A percentile compares a stretch with the other conserved stretches of the same genome.
Evolutionary conservation across 176 grass and related monocot species (phyloP).

Genomic region (Stipa capillata): DNA sequence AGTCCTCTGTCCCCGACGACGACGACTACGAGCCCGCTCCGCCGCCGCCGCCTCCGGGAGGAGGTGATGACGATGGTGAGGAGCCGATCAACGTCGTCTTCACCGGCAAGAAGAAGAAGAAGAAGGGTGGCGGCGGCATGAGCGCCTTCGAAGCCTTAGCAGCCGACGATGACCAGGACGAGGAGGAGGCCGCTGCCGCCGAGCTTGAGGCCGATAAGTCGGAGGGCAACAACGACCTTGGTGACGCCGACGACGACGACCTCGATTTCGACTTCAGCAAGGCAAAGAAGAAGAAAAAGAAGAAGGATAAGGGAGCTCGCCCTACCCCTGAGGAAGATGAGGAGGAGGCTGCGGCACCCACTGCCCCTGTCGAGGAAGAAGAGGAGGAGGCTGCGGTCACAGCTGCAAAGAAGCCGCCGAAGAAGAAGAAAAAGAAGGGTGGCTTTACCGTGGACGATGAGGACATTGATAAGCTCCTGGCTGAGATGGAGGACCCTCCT

Average conservation of each 20-base stretch:
- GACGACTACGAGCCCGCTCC: slow-evolving; percentile 44
- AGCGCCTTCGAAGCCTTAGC: slow-evolving; percentile 63
- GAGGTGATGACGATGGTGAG: slow-evolving; percentile 28
- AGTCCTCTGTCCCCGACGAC: slow-evolving; percentile 30
- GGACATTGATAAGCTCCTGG: slow-evolving; percentile 52
- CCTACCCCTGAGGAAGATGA: neutral
- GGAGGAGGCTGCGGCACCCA: neutral
- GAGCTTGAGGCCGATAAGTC: slow-evolving; percentile 20
- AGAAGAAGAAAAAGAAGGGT: slow-evolving; percentile 96
- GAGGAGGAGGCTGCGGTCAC: neutral
- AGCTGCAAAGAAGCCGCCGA: slow-evolving; percentile 53
- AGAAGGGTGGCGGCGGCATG: slow-evolving; percentile 41
- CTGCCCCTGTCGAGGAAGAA: slow-evolving; percentile 8
- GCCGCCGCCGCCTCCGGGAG: neutral
- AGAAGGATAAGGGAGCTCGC: slow-evolving; percentile 43
- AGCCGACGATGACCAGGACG: slow-evolving; percentile 37
- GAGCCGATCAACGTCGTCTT: slow-evolving; percentile 60
- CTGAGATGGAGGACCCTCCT: slow-evolving; percentile 36
- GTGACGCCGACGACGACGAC: slow-evolving; percentile 33
- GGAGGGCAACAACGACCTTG: slow-evolving; percentile 17
- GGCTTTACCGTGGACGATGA: slow-evolving; percentile 54
- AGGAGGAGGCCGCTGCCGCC: neutral
- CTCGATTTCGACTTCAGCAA: slow-evolving; percentile 58
- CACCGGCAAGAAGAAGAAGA: slow-evolving; percentile 95
- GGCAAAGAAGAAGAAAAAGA: slow-evolving; percentile 74